Evolutionary conservation across 805 yeast genomes (phyloP), one percentile per base, ranked within the genome.

Genomic region (Millerozyma miso): DNA sequence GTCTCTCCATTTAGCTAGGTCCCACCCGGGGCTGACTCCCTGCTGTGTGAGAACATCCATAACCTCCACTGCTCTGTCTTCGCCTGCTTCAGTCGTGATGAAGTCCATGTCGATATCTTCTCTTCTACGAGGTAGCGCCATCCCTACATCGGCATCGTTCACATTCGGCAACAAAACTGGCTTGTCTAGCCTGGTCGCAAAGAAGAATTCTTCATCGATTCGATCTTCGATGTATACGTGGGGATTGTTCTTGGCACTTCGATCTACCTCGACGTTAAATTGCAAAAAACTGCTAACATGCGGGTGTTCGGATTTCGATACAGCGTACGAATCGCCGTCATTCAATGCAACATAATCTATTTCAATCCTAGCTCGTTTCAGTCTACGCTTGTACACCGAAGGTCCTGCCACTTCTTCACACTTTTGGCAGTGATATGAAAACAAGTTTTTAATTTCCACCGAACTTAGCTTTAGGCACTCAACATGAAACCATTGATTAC

Each of bases 21-120:
- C 71, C 96, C 96, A 88, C 10, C 75, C 73, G 0, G 82, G 79
- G 10, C 69, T 55, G 19, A 69, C 71, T 32, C 79, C 75, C 42
- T 83, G 83, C 54, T 89, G 97, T 0, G 95, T 82, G 17, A 85
- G 70, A 3, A 88, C 95, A 58, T 89, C 96, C 91, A 89, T 87
- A 1, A 89, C 96, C 42, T 87, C 95, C 1, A 89, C 75, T 1
- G 74, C 74, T 3, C 65, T 63, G 32, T 81, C 84, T 3, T 63
- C 75, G 0, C 96, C 96, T 19, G 88, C 73, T 10, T 70, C 55
- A 4, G 74, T 73, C 0, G 83, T 67, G 0, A 87, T 73, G 45
- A 77, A 67, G 35, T 74, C 70, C 4, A 87, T 80, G 5, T 79
- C 73, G 33, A 86, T 65, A 3, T 61, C 53, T 4, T 55, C 53